Base-by-base conservation (phyloP, 2,329 filamentous ascomycete species). In the Botrytis galanthina region DNA sequence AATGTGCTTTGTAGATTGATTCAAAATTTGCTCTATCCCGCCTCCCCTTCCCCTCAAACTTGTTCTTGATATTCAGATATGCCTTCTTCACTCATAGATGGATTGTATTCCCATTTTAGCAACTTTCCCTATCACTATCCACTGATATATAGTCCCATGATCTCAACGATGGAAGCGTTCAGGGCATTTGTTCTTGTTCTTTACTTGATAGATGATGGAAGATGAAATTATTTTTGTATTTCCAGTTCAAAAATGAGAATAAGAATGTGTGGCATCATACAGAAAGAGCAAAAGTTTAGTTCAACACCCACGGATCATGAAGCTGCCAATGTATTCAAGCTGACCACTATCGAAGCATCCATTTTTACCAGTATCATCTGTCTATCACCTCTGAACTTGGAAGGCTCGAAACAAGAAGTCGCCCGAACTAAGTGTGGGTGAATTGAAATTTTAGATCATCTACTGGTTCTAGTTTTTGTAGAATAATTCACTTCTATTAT, bases 1-100 rank as follows among this genome's bases (percentile, higher is more conserved):
- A 20, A 29, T 39, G 14, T 68, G 64, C 64, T 39, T 68, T 68
- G 48, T 32, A 42, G 32, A 42, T 68, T 32, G 64, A 57, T 68
- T 42, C 64, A 22, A 42, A 22, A 16, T 29, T 22, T 14, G 29
- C 26, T 18, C 7, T 20, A 48, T 26, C 9, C 8, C 20, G 46
- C 46, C 20, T 3, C 7, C 42, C 51, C n/a, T 29, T 1, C 3
- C 51, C 5, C 10, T 37, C 35, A 32, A 29, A 9, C 1, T 57
- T 57, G 16, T 57, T 32, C 48, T 32, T 16, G 26, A 2, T 57
- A 29, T 51, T 32, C 29, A 42, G 18, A 68, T 20, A 37, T 32
- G n/a, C 35, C 16, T 32, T 42, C 35, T 22, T 54, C 10, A 7
- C 22, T 29, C 35, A 12, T 26, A 4, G 42, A 46, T 64, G 16